These are phyloP conservation scores for Cryptosporidium canis DNA, from an alignment of 169 alveolate species.

Conservation along the genomic window DNA sequence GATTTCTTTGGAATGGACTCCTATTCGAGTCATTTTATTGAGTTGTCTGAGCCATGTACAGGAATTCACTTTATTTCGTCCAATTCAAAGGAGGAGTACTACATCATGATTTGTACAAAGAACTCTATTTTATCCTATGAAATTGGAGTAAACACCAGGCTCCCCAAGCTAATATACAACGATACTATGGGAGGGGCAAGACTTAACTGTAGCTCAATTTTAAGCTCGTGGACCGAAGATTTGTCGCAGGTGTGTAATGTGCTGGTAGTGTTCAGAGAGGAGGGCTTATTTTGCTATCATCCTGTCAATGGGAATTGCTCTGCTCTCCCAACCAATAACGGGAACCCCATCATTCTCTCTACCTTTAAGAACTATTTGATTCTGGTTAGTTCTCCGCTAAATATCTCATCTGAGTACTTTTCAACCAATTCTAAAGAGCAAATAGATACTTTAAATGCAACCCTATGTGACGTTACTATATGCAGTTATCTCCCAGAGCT, in stretches of 20 bases:
- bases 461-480: conserved; percentile 54
- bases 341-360: conserved; percentile 50
- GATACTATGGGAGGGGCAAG: conserved; percentile 69
- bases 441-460: not conserved
- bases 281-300: conserved; percentile 60
- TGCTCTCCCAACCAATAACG: conserved; percentile 54
- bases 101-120: conserved; percentile 59
- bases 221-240: conserved; percentile 27
- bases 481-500: conserved; percentile 54
- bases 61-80: conserved; percentile 57
- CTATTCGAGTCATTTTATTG: conserved; percentile 43
- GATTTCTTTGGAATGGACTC: conserved; percentile 32
- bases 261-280: conserved; percentile 56
- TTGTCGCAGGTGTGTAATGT: not conserved
- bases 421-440: not conserved
- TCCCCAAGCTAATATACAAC: conserved; percentile 24
- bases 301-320: conserved; percentile 65
- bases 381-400: conserved; percentile 11
- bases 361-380: conserved; percentile 42
- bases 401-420: not conserved
- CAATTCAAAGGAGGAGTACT: conserved; percentile 12
- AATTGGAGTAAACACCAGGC: not conserved
- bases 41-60: conserved; percentile 59
- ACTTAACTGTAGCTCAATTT: conserved; percentile 35
- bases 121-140: conserved; percentile 15